Evolutionary conservation across 768 basidiomycete species (phyloP).

Genomic region (Boletus subcaerulescens): DNA sequence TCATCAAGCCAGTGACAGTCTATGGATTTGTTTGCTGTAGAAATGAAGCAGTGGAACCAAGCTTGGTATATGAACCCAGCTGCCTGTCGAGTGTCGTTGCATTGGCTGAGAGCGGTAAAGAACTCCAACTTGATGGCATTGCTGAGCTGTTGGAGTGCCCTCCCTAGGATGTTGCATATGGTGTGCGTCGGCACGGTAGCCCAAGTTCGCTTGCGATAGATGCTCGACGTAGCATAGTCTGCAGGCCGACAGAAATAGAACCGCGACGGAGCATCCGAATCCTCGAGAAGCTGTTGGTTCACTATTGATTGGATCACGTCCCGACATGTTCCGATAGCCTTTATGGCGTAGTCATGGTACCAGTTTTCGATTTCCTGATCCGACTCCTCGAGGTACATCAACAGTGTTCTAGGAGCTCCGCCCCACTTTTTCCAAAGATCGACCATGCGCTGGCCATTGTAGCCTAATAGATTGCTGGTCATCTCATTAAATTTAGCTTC

Average conservation of each 20-base stretch:
- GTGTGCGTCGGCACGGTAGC: not conserved
- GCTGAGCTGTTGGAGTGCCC: not conserved
- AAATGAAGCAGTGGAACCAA: not conserved
- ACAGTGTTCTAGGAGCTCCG: not conserved
- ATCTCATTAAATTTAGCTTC: not conserved
- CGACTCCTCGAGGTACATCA: not conserved
- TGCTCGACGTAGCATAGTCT: fast-evolving
- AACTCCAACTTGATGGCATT: not conserved
- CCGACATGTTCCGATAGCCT: not conserved
- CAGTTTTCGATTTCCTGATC: fast-evolving
- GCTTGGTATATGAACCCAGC: not conserved
- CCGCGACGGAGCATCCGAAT: not conserved
- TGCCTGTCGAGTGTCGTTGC: not conserved
- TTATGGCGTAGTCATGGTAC: not conserved
- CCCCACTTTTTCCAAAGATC: not conserved
- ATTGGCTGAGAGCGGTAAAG: not conserved
- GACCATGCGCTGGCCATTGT: not conserved
- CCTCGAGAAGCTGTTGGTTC: too few relatives aligned
- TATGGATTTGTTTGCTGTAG: not conserved
- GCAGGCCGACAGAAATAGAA: not conserved
- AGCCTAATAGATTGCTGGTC: not conserved
- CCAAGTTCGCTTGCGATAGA: fast-evolving
- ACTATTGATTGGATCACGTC: too few relatives aligned
- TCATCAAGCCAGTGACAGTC: not conserved
- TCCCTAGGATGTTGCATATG: not conserved